phyloP scores from a whole-genome alignment of 108 stramenopile genomes.

The Cyclotella sp. region DNA sequence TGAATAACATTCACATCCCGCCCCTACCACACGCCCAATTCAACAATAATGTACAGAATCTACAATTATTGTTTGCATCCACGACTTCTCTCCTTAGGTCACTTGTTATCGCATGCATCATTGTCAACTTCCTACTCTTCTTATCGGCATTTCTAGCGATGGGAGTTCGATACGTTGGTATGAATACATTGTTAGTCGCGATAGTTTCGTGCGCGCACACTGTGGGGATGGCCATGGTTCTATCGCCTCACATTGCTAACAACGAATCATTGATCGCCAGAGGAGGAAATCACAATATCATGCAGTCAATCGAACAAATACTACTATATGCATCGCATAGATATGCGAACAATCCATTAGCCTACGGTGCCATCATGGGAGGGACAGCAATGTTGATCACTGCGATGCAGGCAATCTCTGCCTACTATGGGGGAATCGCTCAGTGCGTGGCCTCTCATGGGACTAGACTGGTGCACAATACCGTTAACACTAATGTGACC shows the following conservation, averaged over 20 bases:
- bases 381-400: conserved; percentile 1
- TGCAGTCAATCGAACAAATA: conserved; percentile 3
- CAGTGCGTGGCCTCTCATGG: conserved; percentile 6
- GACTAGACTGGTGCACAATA: background rate
- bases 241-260: conserved; percentile 5
- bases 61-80: background rate
- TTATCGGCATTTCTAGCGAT: background rate
- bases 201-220: conserved; percentile 5
- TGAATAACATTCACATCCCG: background rate
- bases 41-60: background rate
- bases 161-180: conserved; percentile 7
- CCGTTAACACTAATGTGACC: background rate
- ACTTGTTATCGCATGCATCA: background rate
- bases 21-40: background rate
- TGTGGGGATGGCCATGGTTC: background rate
- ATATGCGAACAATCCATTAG: background rate
- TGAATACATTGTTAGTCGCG: conserved; percentile 1
- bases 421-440: conserved; percentile 13
- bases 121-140: conserved; percentile 9
- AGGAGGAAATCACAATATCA: background rate
- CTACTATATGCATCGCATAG: background rate
- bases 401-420: conserved; percentile 5
- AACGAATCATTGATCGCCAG: background rate
- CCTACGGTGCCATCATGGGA: conserved; percentile 22
- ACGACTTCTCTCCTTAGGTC: background rate